Evolutionary conservation across 1,139 yeast genomes (phyloP).

Genomic region (Candida glucosophila): DNA sequence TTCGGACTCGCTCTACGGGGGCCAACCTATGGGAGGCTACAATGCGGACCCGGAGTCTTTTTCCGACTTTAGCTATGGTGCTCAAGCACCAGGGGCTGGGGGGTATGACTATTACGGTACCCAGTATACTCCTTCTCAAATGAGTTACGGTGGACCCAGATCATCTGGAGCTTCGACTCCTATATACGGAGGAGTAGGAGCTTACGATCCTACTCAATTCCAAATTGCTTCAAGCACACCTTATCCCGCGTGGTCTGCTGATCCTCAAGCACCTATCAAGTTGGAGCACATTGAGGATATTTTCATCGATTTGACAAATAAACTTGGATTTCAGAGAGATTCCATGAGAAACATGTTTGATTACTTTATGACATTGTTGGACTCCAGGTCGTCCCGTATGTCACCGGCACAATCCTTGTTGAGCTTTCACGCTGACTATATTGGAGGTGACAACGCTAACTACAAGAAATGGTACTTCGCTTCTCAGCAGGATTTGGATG

Average conservation of each 20-base stretch:
- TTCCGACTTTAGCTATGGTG: conserved; percentile 69
- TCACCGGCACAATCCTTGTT: conserved; percentile 91
- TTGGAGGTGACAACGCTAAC: conserved; percentile 38
- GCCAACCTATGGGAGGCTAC: conserved; percentile 29
- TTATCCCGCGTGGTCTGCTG: conserved; percentile 95
- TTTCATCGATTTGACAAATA: conserved; percentile 79
- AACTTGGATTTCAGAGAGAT: conserved; percentile 96
- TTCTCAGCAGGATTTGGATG: conserved; percentile 33
- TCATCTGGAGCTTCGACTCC: conserved; percentile 97
- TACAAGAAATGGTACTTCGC: conserved; percentile 39
- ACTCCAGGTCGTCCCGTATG: conserved; percentile 94
- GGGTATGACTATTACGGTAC: conserved; percentile 74
- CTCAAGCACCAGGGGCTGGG: conserved; percentile 59
- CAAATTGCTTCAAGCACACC: conserved; percentile 60
- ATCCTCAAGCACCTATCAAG: conserved; percentile 69
- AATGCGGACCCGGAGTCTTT: conserved; percentile 66
- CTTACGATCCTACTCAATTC: conserved; percentile 59
- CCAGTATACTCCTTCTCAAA: conserved; percentile 73
- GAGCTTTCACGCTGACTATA: conserved; percentile 92
- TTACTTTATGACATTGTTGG: conserved; percentile 86
- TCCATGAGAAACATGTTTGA: conserved; percentile 97
- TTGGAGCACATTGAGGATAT: conserved; percentile 89
- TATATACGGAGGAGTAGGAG: conserved; percentile 69
- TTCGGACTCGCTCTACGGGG: conserved; percentile 28
- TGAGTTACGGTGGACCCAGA: conserved; percentile 77